Base-by-base conservation (phyloP, 2,329 filamentous ascomycete species). In the Arthrocladium fulminans region DNA sequence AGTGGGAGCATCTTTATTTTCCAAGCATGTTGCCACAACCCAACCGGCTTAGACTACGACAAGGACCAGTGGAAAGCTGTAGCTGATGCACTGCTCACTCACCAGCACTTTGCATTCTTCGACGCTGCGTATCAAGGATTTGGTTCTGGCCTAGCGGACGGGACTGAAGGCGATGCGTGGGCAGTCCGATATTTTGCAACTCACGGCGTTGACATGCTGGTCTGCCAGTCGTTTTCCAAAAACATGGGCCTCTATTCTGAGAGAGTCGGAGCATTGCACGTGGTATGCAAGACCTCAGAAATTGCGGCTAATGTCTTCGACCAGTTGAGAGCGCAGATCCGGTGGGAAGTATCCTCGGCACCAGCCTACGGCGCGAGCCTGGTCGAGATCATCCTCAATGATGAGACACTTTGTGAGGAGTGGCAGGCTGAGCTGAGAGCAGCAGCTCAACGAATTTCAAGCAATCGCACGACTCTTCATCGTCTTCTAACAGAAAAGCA, bases 81-180 rank as follows among this genome's bases (percentile, higher is more conserved):
- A 51, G 88, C 89, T 45, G 71, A 77, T 38, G 66, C 95, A 37
- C 82, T 96, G 65, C 79, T 80, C 62, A 69, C 79, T 62, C 92
- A 86, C 74, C 81, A 80, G 56, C 86, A 94, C 67, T 94, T 97
- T 72, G 89, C 89, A 59, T 96, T 97, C 79, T 97, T 98, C 69
- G 90, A 97, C 74, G 88, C 81, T 51, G 90, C 90, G 48, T 97
- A 97, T 73, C 92, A 97, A 70, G 90, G 90, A 41, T 97, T 97
- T 63, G 90, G 90, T 2, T 92, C 89, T 2, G 90, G 92, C 45
- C 6, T 6, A 20, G 83, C 92, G 62, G 77, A 94, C 32, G 60
- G 65, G 62, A 77, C 94, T 32, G 78, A 80, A 59, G 80, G 82
- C 52, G 90, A 97, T 64, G 88, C 86, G 53, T 88, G 83, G 74